Percentiles rank a stretch among this genome's conserved stretches.
phyloP scores from a whole-genome alignment of 2,329 filamentous ascomycete species.

The Cadophora gregata region DNA sequence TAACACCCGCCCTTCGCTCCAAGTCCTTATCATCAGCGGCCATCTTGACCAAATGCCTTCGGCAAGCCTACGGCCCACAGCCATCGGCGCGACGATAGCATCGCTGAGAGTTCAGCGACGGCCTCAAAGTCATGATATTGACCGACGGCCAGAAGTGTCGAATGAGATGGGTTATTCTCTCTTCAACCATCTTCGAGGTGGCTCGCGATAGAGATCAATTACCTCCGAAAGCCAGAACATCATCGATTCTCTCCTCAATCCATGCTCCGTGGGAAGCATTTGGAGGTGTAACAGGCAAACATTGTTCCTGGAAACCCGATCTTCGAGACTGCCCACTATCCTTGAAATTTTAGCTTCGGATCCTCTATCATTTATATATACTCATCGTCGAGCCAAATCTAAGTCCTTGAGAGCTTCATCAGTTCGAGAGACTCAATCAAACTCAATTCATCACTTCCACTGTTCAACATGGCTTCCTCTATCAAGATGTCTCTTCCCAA shows the following conservation, averaged over 20 bases:
- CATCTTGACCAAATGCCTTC: slow-evolving; percentile 26
- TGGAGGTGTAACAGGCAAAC: neutral
- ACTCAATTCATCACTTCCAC: neutral
- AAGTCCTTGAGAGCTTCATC: neutral
- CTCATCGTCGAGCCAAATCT: neutral
- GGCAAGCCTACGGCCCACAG: slow-evolving; percentile 32
- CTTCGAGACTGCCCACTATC: neutral
- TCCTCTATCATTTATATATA: neutral
- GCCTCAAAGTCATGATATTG: slow-evolving; percentile 2
- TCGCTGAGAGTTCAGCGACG: slow-evolving; percentile 15
- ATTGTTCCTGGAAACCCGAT: neutral
- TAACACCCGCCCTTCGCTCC: slow-evolving; percentile 21
- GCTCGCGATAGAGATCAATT: slow-evolving; percentile 2
- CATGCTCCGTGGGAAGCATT: neutral
- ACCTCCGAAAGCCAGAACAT: neutral
- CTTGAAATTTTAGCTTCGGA: slow-evolving; percentile 1
- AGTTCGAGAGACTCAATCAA: neutral
- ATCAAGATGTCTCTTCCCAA: slow-evolving; percentile 37
- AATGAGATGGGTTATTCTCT: slow-evolving; percentile 7
- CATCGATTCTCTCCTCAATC: neutral
- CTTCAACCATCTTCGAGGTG: neutral
- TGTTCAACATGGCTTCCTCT: slow-evolving; percentile 29
- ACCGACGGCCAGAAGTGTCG: slow-evolving; percentile 1
- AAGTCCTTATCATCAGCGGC: slow-evolving; percentile 29
- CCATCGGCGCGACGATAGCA: slow-evolving; percentile 26